Evolutionary conservation across 495 filamentous ascomycete genomes (phyloP), one percentile per base, ranked within the genome.

Genomic region (Neohortaea acidophila): DNA sequence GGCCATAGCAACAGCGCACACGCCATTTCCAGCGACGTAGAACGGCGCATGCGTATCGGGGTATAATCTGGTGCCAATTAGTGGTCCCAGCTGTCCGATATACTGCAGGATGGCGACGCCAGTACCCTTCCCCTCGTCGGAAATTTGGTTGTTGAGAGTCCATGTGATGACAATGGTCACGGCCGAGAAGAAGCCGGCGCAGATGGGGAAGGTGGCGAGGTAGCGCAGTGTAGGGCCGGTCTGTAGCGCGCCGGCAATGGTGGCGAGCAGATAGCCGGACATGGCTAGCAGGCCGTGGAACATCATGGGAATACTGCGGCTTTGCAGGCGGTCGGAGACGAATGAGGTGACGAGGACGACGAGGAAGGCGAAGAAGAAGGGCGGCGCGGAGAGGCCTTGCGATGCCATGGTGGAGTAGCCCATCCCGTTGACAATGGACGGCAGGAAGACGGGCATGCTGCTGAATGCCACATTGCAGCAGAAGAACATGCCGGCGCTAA

Each of bases 121-220:
- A 0, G 69, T 65, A 0, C 72, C 73, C 24, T 70, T 71, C 41
- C 67, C 64, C 10, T 46, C 47, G 33, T 73, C 66, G 12, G 63
- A 65, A 32, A 57, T 51, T 33, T 55, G 52, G 24, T 55, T 55
- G 33, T 55, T 75, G 57, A 77, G 64, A 13, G 68, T 72, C 72
- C 72, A 76, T 28, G 72, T 75, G 43, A 77, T 73, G 39, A 77
- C 70, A 9, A 76, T 52, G 0, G 73, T 73, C 41, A 76, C 65
- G 9, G 64, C 64, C 9, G 68, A 70, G 57, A 77, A 77, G 58
- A 77, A 77, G 7, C 73, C 73, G 1, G 62, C 54, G 8, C 58
- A 58, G 7, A 72, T 71, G 1, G 70, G 72, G 52, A 69, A 77
- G 38, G 75, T 58, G 49, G 60, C 66, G 30, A 65, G 39, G 41